Base-by-base conservation (phyloP, 78 protist genomes). In the Emiliania huxleyi region DNA sequence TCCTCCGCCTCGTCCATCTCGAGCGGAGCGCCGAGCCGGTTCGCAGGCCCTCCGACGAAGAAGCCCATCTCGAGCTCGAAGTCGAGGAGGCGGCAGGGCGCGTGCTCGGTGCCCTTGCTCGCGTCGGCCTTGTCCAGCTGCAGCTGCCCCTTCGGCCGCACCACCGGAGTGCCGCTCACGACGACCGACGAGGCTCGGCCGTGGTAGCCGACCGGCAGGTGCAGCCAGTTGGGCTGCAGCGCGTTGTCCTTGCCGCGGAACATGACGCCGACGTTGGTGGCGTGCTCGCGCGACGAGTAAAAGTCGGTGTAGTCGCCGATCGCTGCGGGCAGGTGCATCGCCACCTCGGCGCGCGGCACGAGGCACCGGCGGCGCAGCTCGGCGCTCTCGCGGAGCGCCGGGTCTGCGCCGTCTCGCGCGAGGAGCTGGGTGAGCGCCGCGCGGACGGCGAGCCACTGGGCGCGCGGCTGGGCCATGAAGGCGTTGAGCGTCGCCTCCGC, bases 281-380 rank as follows among this genome's bases (percentile, higher is more conserved):
- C 99, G 90, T 98, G 99, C 15, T 96, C 98, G 26, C 90, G 73
- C 25, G 98, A 96, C 45, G 98, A 88, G 95, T 97, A 98, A 84
- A 97, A 98, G 95, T 98, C 99, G 26, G 98, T 98, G 96, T 98
- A 98, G 94, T 98, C 99, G 38, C 98, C 98, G 46, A 96, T 88
- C 26, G 11, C 0, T 25, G 91, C 93, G 0, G 98, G 97, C 45
- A 97, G 29, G 42, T 75, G 94, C 98, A 95, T 94, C 37, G 23
- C 5, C 21, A 46, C 97, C 37, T 8, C 83, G 42, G 25, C 21
- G 25, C 33, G 22, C 19, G 37, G 91, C 22, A 89, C 26, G 73
- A 97, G 91, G 1, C 91, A 95, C 43, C 19, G 21, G 22, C 73
- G 94, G 26, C 93, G 95, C 21, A 96, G 79, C 40, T 83, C 91